A percentile compares a stretch with the other conserved stretches of the same genome.
Conservation (phyloP, 768 basidiomycete genomes). For the Mycena vulgaris region DNA sequence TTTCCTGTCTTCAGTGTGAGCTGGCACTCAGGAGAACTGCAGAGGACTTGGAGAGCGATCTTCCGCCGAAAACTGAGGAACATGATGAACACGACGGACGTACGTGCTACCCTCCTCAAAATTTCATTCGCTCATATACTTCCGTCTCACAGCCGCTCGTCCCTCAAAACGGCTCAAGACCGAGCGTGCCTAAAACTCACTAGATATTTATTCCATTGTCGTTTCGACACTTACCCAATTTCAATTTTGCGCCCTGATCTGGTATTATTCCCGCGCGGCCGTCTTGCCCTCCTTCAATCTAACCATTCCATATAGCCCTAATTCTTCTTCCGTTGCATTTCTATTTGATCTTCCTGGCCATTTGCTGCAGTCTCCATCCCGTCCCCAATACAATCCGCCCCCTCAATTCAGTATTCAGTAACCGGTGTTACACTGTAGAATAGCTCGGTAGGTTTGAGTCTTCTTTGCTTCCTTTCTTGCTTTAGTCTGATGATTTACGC, state of each 20-base stretch:
- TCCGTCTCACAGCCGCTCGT: conserved; percentile 24
- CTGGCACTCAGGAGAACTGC: conserved; percentile 23
- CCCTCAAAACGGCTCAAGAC: conserved; percentile 22
- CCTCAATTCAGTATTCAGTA: conserved; percentile 20
- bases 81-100: conserved; percentile 22
- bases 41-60: conserved; percentile 21
- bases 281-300: conserved; percentile 23
- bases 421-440: conserved; percentile 18
- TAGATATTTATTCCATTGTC: conserved; percentile 22
- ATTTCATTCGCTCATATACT: conserved; percentile 24
- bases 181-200: conserved; percentile 20
- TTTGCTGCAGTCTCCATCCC: conserved; percentile 19
- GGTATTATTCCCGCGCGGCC: conserved; percentile 21
- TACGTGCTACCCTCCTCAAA: conserved; percentile 23
- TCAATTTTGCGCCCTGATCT: conserved; percentile 19
- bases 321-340: conserved; percentile 21
- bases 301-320: conserved; percentile 17
- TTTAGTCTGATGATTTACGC: conserved; percentile 24
- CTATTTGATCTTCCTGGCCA: conserved; percentile 16
- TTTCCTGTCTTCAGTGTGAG: conserved; percentile 21
- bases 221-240: conserved; percentile 19
- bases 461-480: conserved; percentile 16
- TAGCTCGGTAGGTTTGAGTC: conserved; percentile 22
- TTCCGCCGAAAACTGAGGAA: conserved; percentile 21
- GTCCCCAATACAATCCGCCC: conserved; percentile 21